Base-by-base conservation (phyloP, 768 basidiomycete species). In the Cyclocybe cylindracea region DNA sequence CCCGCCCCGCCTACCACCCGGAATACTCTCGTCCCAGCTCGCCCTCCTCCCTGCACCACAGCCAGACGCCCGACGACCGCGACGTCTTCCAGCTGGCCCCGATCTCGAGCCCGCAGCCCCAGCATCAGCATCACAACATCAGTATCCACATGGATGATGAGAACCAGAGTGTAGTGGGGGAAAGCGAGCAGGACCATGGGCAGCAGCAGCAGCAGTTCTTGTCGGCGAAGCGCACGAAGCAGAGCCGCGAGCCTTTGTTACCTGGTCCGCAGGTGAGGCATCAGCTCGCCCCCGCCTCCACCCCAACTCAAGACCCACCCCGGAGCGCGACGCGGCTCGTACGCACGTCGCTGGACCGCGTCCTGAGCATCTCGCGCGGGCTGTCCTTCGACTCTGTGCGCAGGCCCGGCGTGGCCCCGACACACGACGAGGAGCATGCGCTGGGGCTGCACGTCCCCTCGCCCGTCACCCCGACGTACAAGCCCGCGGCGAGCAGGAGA, bases 231-330 rank as follows among this genome's bases (percentile, higher is more conserved):
- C 75, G 75, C 11, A 61, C 71, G 24, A 90, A 87, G 63, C 80
- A 78, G 51, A 89, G 89, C 63, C 80, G 85, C 31, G 90, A 91
- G 55, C 87, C 87, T 2, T 73, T 91, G 39, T 74, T 91, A 3
- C 87, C 89, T 37, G 70, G 75, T n/a, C 62, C 64, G n/a, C n/a
- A 16, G 54, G 61, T 50, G 64, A 60, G 46, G 57, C 56, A 7
- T 16, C 62, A 14, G 51, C 74, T 36, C 62, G 62, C 18, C 60
- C 65, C 14, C 65, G 68, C 11, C 58, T 62, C n/a, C 65, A 56
- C 10, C 56, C 66, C 4, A 58, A 55, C 39, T 58, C 62, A 2
- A 54, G 59, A 11, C 16, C 37, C 11, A 49, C 19, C n/a, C 46
- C 60, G 32, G 59, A n/a, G n/a, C n/a, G n/a, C 67, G 11, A 67